Conservation (phyloP, 495 filamentous ascomycete species). For the Physcia stellaris region DNA sequence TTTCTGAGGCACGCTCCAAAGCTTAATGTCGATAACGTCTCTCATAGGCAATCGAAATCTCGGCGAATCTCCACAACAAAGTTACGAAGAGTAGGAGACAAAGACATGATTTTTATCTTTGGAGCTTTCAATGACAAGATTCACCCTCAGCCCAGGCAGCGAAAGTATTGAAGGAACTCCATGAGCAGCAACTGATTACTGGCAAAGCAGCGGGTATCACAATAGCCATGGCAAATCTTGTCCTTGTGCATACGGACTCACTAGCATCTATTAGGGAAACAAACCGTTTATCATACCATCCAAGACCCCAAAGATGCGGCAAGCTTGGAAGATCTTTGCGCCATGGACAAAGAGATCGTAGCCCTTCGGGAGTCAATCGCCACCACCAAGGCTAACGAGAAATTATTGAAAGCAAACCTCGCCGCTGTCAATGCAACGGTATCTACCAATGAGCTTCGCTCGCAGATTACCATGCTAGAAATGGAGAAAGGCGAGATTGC, state of each 20-base stretch:
- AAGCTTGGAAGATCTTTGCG: constrained; percentile 30
- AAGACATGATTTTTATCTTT: too few relatives aligned
- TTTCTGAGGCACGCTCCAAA: too few relatives aligned
- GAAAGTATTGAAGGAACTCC: constrained; percentile 49
- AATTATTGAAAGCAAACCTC: constrained; percentile 35
- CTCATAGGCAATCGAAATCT: constrained; percentile 50
- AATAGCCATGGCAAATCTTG: neutral
- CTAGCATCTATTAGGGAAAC: constrained; percentile 35
- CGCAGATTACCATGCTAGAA: constrained; percentile 31
- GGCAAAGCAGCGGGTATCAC: constrained; percentile 41
- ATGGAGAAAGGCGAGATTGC: constrained; percentile 28
- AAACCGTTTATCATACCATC: constrained; percentile 47
- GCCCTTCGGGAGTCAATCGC: constrained; percentile 35
- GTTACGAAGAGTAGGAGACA: constrained; percentile 46
- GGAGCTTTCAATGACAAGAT: too few relatives aligned
- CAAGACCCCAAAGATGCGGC: constrained; percentile 35
- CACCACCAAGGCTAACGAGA: constrained; percentile 34
- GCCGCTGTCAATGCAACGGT: constrained; percentile 33
- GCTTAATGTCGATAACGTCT: constrained; percentile 10
- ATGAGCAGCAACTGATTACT: constrained; percentile 44
- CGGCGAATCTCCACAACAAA: constrained; percentile 52
- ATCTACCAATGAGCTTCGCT: constrained; percentile 36
- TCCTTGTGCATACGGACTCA: neutral
- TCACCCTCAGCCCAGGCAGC: constrained; percentile 46
- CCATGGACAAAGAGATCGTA: constrained; percentile 36